These are phyloP conservation scores for Mortierella sp. DNA, from an alignment of 371 early-diverging fungal species.

Conservation along the genomic window DNA sequence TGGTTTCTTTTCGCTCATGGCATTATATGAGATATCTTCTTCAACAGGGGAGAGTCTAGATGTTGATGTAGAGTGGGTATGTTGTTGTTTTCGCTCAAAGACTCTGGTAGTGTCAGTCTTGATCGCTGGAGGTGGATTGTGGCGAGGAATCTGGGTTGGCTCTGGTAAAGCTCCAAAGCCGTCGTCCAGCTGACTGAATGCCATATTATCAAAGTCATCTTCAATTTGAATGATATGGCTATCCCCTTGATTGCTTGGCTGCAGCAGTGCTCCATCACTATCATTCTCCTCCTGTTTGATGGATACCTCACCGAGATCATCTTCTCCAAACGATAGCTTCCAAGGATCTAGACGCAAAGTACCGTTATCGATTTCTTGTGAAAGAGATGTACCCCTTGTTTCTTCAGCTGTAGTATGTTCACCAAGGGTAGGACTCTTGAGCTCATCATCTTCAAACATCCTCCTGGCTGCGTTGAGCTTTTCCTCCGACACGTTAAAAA, in stretches of 20 bases:
- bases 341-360: slow-evolving; percentile 16
- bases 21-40: too few species aligned
- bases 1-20: not conserved
- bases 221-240: slow-evolving; percentile 7
- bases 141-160: slow-evolving; percentile 10
- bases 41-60: too few species aligned
- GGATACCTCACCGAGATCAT: not conserved
- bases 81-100: not conserved
- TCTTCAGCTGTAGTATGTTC: too few species aligned
- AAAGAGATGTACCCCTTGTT: not conserved
- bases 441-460: too few species aligned
- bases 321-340: slow-evolving; percentile 2
- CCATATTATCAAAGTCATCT: slow-evolving; percentile 37
- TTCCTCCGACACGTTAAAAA: too few species aligned
- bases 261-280: not conserved
- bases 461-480: too few species aligned
- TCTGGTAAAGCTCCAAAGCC: slow-evolving; percentile 19
- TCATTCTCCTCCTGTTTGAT: not conserved
- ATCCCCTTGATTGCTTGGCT: not conserved
- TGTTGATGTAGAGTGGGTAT: too few species aligned
- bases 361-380: slow-evolving; percentile 13
- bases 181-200: slow-evolving; percentile 40
- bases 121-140: not conserved
- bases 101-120: not conserved
- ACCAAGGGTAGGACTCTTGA: too few species aligned